phyloP scores from a whole-genome alignment of 371 early-diverging fungal species.

The Capniomyces stellatus region DNA sequence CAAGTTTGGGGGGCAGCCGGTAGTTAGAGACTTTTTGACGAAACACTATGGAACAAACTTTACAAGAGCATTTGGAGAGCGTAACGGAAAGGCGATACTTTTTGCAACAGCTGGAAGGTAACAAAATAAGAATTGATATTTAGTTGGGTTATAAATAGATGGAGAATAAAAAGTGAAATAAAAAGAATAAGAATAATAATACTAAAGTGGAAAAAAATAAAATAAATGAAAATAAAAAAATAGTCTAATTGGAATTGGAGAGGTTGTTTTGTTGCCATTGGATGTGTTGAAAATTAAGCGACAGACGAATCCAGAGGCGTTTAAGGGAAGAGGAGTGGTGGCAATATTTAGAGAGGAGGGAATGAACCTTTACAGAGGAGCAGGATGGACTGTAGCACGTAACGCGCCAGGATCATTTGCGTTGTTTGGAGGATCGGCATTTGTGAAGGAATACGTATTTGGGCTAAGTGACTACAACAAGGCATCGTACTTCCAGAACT shows the following conservation, averaged over 20 bases:
- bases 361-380: slow-evolving; percentile 84
- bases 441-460: slow-evolving; percentile 86
- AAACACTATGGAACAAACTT: slow-evolving; percentile 59
- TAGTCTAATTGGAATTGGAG: slow-evolving; percentile 89
- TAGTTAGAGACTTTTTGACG: slow-evolving; percentile 80
- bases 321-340: slow-evolving; percentile 68
- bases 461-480: slow-evolving; percentile 67
- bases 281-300: slow-evolving; percentile 95
- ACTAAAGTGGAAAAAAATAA: no score
- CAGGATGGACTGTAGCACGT: slow-evolving; percentile 94
- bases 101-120: slow-evolving; percentile 97
- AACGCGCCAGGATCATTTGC: slow-evolving; percentile 97
- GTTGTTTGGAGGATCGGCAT: slow-evolving; percentile 86
- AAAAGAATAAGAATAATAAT: no score
- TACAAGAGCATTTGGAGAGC: slow-evolving; percentile 66
- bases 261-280: slow-evolving; percentile 84
- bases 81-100: slow-evolving; percentile 86
- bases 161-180: no score
- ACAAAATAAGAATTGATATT: no score
- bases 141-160: no score
- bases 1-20: slow-evolving; percentile 97
- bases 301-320: slow-evolving; percentile 83
- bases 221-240: no score
- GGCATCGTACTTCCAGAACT: slow-evolving; percentile 96
- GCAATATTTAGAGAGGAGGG: slow-evolving; percentile 75